Conservation (phyloP, 108 stramenopile species). For the Fistulifera solaris region DNA sequence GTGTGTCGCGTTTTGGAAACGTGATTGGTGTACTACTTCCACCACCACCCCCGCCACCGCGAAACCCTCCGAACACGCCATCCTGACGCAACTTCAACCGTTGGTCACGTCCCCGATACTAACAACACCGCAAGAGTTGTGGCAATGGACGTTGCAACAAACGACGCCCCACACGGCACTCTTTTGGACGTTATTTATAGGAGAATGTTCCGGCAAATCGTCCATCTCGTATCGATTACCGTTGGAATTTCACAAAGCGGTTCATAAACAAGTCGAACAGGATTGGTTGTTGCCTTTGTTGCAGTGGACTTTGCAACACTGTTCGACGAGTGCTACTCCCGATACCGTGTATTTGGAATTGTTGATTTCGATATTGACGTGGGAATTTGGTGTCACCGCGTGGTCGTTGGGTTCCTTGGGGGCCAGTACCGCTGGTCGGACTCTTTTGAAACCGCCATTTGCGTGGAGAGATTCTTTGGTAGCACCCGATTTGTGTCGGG, state of each 20-base stretch:
- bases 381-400: slow-evolving; percentile 67
- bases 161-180: neutral
- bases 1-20: slow-evolving; percentile 65
- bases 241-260: slow-evolving; percentile 60
- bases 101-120: neutral
- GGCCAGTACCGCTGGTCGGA: slow-evolving; percentile 9
- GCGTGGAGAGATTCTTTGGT: slow-evolving; percentile 49
- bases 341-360: slow-evolving; percentile 11
- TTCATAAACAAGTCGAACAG: slow-evolving; percentile 49
- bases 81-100: slow-evolving; percentile 8
- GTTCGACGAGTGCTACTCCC: neutral
- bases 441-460: slow-evolving; percentile 47
- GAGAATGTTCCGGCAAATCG: slow-evolving; percentile 70
- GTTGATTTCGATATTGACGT: slow-evolving; percentile 51
- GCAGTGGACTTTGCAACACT: neutral
- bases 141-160: neutral
- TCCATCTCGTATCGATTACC: slow-evolving; percentile 55
- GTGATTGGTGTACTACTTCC: slow-evolving; percentile 36
- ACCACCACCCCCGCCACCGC: slow-evolving; percentile 1
- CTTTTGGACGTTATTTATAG: slow-evolving; percentile 31
- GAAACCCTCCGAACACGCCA: slow-evolving; percentile 14
- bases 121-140: slow-evolving; percentile 1
- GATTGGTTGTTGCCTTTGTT: slow-evolving; percentile 6
- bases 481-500: slow-evolving; percentile 57
- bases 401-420: slow-evolving; percentile 33